These are phyloP conservation scores for Talaromyces marneffei DNA, from an alignment of 2,329 filamentous ascomycete genomes.

Conservation along the genomic window DNA sequence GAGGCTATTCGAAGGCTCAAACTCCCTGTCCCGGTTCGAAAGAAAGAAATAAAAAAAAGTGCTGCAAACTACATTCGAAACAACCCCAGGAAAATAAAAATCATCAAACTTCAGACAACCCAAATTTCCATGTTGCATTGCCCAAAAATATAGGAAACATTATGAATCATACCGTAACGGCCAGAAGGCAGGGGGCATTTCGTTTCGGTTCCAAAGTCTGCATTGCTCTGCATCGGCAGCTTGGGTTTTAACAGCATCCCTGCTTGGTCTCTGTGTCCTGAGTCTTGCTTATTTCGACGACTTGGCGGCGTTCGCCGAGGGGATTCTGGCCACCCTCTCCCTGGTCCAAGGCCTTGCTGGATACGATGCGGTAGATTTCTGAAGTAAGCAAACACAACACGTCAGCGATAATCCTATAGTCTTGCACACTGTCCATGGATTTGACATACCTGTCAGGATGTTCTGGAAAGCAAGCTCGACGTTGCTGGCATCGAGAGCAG, in stretches of 20 bases:
- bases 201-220: conserved; percentile 17
- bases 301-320: conserved; percentile 70
- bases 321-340: conserved; percentile 75
- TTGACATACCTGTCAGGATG: conserved; percentile 82
- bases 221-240: background rate
- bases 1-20: background rate
- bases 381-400: background rate
- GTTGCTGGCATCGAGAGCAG: conserved; percentile 96
- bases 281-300: conserved; percentile 79
- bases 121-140: conserved; percentile 18
- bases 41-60: background rate
- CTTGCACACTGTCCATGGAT: background rate
- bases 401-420: conserved; percentile 15
- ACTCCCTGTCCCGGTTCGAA: background rate
- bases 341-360: conserved; percentile 90
- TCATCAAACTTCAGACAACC: background rate
- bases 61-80: background rate
- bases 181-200: conserved; percentile 21
- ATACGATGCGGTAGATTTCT: conserved; percentile 99
- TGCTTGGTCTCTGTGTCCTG: conserved; percentile 70
- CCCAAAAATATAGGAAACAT: conserved; percentile 31
- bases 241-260: conserved; percentile 39
- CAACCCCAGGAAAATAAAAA: background rate
- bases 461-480: conserved; percentile 99
- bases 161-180: conserved; percentile 34